These are phyloP conservation scores for Ceratocystis eucalypticola DNA, from an alignment of 2,329 filamentous ascomycete genomes.

Conservation along the genomic window DNA sequence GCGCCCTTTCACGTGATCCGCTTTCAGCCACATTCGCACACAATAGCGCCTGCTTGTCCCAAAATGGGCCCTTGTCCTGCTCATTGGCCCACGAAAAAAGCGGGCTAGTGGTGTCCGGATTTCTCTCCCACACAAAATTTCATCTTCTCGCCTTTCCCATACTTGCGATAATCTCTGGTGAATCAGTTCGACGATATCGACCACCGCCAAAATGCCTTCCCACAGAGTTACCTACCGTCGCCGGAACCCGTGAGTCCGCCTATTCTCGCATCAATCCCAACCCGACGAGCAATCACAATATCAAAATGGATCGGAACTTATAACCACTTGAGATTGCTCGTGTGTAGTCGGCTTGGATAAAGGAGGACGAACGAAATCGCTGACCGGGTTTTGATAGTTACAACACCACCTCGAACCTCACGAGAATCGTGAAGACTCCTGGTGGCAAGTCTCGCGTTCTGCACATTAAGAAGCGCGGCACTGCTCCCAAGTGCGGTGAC, in stretches of 20 bases:
- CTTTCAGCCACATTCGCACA: constrained; percentile 15
- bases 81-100: constrained; percentile 20
- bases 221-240: constrained; percentile 57
- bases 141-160: constrained; percentile 24
- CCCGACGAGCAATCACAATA: not conserved
- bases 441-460: constrained; percentile 91
- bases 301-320: constrained; percentile 19
- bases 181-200: constrained; percentile 26
- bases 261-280: constrained; percentile 1
- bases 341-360: not conserved
- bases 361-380: constrained; percentile 2
- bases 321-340: not conserved
- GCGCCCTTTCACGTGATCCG: constrained; percentile 18
- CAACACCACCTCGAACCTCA: constrained; percentile 97
- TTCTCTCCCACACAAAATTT: constrained; percentile 32
- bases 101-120: constrained; percentile 19
- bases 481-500: constrained; percentile 97
- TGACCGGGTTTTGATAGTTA: constrained; percentile 45
- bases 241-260: constrained; percentile 58
- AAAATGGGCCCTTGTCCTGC: constrained; percentile 18
- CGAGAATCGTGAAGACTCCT: constrained; percentile 89
- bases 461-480: constrained; percentile 99
- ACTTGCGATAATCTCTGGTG: constrained; percentile 21
- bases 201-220: constrained; percentile 43
- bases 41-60: constrained; percentile 15